These are phyloP conservation scores for bread wheat (Triticum aestivum) DNA, from an alignment of 176 grass and related monocot species.

Conservation along the genomic window IWGSC_CS_RefSeq_v2.1 NC_057807.1:34682364-34682863, in stretches of 20 bases:
- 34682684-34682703: not conserved
- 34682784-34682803: no score
- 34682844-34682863: not conserved
- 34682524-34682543: not conserved
- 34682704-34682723: not conserved
- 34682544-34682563: not conserved
- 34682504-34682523: not conserved
- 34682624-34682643: not conserved
- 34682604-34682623: not conserved
- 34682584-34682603: not conserved
- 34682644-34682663: not conserved
- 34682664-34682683: not conserved
- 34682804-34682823: not conserved
- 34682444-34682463: not conserved
- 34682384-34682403: not conserved
- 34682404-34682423: not conserved
- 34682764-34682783: no score
- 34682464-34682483: slow-evolving; percentile 14
- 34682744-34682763: not conserved
- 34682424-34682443: slow-evolving; percentile 5
- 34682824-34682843: not conserved
- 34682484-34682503: not conserved
- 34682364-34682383: not conserved
- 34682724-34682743: not conserved
- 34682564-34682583: not conserved